phyloP scores from a whole-genome alignment of 2,329 filamentous ascomycete genomes.

The Colletotrichum lindemuthianum region DNA sequence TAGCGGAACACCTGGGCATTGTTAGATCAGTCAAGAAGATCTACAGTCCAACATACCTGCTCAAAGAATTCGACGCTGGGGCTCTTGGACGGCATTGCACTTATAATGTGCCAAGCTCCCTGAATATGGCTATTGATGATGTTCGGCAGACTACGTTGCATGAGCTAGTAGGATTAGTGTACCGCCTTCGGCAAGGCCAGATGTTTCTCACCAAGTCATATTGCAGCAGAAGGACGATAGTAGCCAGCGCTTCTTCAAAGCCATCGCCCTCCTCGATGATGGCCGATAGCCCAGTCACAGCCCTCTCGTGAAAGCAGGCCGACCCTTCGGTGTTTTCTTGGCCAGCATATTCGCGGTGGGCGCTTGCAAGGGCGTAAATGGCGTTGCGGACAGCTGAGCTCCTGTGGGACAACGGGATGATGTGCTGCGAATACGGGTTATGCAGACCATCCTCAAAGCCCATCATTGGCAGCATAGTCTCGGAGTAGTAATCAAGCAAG shows the following conservation, averaged over 20 bases:
- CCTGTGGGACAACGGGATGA: slow-evolving; percentile 23
- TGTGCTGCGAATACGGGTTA: slow-evolving; percentile 25
- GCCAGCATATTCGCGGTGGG: slow-evolving; percentile 28
- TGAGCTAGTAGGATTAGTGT: slow-evolving; percentile 19
- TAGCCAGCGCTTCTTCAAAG: slow-evolving; percentile 28
- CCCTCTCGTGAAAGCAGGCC: slow-evolving; percentile 26
- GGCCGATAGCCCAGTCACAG: slow-evolving; percentile 19
- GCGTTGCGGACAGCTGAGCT: slow-evolving; percentile 32
- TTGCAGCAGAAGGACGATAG: slow-evolving; percentile 31
- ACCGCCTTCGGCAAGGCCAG: too few relatives aligned
- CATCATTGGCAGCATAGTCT: slow-evolving; percentile 21
- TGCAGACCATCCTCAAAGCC: slow-evolving; percentile 15
- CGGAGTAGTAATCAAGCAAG: slow-evolving; percentile 32
- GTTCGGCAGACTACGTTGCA: slow-evolving; percentile 25
- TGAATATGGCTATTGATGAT: slow-evolving; percentile 25
- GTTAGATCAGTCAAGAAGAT: slow-evolving; percentile 1
- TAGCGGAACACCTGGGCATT: slow-evolving; percentile 29
- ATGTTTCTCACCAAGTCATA: slow-evolving; percentile 30
- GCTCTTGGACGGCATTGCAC: slow-evolving; percentile 17
- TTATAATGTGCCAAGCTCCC: slow-evolving; percentile 29
- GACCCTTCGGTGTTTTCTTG: slow-evolving; percentile 28
- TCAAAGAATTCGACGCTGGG: slow-evolving; percentile 31
- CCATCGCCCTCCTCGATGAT: slow-evolving; percentile 32
- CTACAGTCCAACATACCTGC: slow-evolving; percentile 7
- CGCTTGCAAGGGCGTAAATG: slow-evolving; percentile 33